Evolutionary conservation across 164 flowering plant species (phyloP).

Genomic region (Dillenia suffruticosa): DNA sequence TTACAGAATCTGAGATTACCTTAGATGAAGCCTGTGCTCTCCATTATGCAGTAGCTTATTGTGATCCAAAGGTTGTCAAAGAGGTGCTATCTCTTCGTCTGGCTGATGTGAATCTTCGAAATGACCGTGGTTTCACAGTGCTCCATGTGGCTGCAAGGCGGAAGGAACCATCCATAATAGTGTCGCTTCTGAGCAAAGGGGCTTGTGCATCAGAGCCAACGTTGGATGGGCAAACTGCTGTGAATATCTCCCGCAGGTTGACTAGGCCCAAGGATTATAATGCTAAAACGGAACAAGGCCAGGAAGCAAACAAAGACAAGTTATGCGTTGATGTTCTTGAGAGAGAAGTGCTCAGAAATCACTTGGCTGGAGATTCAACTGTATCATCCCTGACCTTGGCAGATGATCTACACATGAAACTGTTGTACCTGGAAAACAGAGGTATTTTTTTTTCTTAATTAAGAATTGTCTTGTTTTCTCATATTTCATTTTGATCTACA

Average conservation of each 20-base stretch:
- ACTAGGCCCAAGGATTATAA: constrained; percentile 71
- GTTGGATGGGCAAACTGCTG: constrained; percentile 49
- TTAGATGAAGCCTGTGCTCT: constrained; percentile 69
- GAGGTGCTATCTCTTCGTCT: constrained; percentile 46
- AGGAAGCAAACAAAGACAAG: constrained; percentile 54
- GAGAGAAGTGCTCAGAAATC: constrained; percentile 52
- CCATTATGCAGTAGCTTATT: constrained; percentile 71
- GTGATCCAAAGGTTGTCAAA: constrained; percentile 60
- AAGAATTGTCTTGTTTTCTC: no score
- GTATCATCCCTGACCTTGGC: constrained; percentile 22
- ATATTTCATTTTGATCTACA: no score
- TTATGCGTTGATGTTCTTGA: constrained; percentile 66
- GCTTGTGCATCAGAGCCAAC: constrained; percentile 52
- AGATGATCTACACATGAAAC: constrained; percentile 52
- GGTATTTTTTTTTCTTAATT: constrained; percentile 25
- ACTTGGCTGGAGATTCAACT: constrained; percentile 28
- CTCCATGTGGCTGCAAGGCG: constrained; percentile 78
- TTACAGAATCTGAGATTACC: constrained; percentile 47
- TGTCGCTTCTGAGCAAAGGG: constrained; percentile 49
- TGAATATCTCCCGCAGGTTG: constrained; percentile 49
- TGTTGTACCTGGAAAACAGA: constrained; percentile 60
- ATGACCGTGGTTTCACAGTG: constrained; percentile 54
- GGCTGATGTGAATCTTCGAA: constrained; percentile 50
- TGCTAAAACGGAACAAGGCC: constrained; percentile 44
- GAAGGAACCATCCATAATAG: constrained; percentile 61